Evolutionary conservation across 139 green algal genomes (phyloP).

Genomic region (Micromonas commoda): DNA sequence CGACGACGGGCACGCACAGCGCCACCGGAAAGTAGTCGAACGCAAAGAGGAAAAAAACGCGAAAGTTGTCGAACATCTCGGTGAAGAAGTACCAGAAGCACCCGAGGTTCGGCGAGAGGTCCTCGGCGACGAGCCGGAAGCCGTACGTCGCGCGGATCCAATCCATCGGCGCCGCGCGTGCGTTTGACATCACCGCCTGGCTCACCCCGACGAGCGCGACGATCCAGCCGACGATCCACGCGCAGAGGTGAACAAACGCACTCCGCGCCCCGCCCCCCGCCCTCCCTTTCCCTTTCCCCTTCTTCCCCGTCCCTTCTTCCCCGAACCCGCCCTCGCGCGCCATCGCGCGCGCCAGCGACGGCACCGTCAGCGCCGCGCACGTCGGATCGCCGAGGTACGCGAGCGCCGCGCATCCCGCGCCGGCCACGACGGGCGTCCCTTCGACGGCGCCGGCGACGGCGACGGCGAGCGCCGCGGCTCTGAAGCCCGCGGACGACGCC

Average conservation of each 20-base stretch:
- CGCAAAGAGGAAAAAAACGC: conserved; percentile 49
- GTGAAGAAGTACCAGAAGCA: conserved; percentile 54
- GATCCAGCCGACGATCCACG: no score
- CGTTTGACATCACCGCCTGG: background rate
- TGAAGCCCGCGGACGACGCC: background rate
- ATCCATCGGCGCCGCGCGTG: background rate
- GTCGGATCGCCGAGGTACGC: background rate
- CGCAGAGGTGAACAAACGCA: no score
- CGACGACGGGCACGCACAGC: conserved; percentile 44
- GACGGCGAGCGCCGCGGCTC: background rate
- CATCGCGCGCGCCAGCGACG: background rate
- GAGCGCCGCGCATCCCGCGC: background rate
- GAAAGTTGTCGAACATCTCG: conserved; percentile 57
- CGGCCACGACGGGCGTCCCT: background rate
- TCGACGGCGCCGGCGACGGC: background rate
- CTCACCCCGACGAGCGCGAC: no score
- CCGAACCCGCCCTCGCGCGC: no score
- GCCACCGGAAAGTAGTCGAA: conserved; percentile 43
- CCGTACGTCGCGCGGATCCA: background rate
- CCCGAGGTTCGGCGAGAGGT: background rate
- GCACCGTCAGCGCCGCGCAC: background rate
- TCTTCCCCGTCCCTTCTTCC: no score
- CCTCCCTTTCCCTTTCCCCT: background rate
- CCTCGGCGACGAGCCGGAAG: background rate
- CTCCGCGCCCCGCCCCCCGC: no score